Conservation (phyloP, 352 stramenopile genomes). For the Thalassiosira sp. region DNA sequence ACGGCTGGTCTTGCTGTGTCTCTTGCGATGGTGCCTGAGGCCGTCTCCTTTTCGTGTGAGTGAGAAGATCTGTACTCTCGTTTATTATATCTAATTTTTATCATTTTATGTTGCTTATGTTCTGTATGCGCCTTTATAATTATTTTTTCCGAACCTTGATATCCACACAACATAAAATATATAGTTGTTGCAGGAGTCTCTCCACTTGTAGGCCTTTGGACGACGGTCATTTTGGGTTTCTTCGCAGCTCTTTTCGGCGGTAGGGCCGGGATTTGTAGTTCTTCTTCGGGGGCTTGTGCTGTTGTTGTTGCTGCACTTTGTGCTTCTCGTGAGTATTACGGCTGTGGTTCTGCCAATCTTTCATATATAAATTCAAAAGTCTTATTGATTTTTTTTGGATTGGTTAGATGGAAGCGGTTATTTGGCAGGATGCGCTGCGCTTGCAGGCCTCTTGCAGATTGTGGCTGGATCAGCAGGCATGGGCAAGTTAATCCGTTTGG, state of each 20-base stretch:
- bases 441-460: constrained; percentile 88
- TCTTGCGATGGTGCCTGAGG: constrained; percentile 92
- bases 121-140: no score
- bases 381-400: no score
- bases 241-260: constrained; percentile 87
- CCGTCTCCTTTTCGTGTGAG: constrained; percentile 89
- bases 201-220: constrained; percentile 88
- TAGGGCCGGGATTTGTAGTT: constrained; percentile 87
- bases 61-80: constrained; percentile 38
- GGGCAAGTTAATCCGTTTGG: constrained; percentile 90
- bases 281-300: constrained; percentile 88
- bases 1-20: constrained; percentile 86
- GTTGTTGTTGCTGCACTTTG: constrained; percentile 89
- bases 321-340: constrained; percentile 28
- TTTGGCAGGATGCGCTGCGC: constrained; percentile 87
- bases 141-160: neutral
- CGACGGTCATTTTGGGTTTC: constrained; percentile 89
- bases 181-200: constrained; percentile 65
- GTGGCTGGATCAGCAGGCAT: constrained; percentile 85
- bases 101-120: no score
- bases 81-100: neutral
- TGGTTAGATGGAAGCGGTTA: constrained; percentile 86
- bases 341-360: no score
- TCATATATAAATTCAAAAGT: no score
- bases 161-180: neutral